Evolutionary conservation across 2,329 filamentous ascomycete species (phyloP).

Genomic region (Aspergillus vadensis): DNA sequence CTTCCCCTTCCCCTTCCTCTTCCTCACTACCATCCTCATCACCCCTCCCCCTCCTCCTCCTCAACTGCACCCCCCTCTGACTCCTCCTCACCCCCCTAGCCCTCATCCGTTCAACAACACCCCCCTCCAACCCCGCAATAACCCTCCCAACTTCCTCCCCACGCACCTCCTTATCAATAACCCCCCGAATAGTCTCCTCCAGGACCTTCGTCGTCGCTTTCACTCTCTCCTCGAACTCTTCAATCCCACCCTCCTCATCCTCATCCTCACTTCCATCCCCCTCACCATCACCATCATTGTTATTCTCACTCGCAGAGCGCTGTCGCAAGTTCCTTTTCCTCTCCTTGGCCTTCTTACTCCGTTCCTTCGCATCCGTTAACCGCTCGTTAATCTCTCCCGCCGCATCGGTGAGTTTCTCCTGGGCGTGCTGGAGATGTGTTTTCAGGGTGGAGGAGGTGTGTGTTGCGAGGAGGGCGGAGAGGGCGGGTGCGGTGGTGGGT

Average conservation of each 20-base stretch:
- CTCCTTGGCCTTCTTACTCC: constrained; percentile 42
- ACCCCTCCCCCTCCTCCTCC: constrained; percentile 23
- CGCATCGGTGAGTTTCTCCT: constrained; percentile 49
- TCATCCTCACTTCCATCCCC: constrained; percentile 18
- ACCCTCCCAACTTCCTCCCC: constrained; percentile 48
- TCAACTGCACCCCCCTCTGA: constrained; percentile 17
- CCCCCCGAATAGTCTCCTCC: constrained; percentile 59
- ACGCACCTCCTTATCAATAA: constrained; percentile 59
- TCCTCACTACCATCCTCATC: constrained; percentile 24
- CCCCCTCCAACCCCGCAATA: constrained; percentile 47
- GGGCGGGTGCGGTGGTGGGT: constrained; percentile 45
- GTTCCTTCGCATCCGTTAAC: constrained; percentile 42
- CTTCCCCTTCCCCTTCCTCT: constrained; percentile 39
- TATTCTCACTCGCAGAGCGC: no score
- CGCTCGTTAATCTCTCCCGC: constrained; percentile 61
- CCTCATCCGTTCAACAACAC: constrained; percentile 27
- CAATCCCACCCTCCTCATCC: constrained; percentile 34
- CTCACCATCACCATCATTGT: no score
- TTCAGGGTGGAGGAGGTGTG: constrained; percentile 50
- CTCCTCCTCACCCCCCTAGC: constrained; percentile 35
- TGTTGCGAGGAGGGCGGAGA: constrained; percentile 49
- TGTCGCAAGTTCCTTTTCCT: no score
- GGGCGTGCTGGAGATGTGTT: constrained; percentile 51
- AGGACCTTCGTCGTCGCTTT: constrained; percentile 55
- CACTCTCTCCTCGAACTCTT: constrained; percentile 50